phyloP scores from a whole-genome alignment of 192 early-diverging fungal genomes.

The Entomortierella chlamydospora region DNA sequence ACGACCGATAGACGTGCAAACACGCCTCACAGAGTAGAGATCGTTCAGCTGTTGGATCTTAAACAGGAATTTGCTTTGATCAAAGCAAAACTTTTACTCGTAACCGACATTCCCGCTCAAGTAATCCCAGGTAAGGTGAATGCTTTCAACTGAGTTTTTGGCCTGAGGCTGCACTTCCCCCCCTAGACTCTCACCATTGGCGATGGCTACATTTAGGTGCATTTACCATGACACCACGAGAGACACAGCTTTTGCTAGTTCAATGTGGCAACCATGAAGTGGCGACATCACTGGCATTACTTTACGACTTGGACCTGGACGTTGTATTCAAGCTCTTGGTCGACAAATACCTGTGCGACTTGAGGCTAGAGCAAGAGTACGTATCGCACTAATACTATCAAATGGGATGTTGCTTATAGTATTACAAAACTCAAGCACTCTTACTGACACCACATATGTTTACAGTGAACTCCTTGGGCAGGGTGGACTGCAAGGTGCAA shows the following conservation, averaged over 20 bases:
- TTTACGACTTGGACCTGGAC: slow-evolving; percentile 23
- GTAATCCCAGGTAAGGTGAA: slow-evolving; percentile 13
- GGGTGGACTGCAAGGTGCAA: slow-evolving; percentile 1
- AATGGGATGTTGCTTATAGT: too few species aligned
- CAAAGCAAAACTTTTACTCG: slow-evolving; percentile 20
- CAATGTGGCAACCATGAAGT: slow-evolving; percentile 24
- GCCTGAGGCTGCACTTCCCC: too few species aligned
- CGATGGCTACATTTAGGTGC: slow-evolving; percentile 18
- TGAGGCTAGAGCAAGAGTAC: slow-evolving; percentile 37
- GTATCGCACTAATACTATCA: not conserved
- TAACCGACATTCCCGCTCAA: slow-evolving; percentile 20
- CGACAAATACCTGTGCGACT: slow-evolving; percentile 26
- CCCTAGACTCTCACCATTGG: too few species aligned
- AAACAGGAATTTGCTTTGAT: slow-evolving; percentile 27
- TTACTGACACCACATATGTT: not conserved
- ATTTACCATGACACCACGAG: slow-evolving; percentile 9
- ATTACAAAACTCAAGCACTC: too few species aligned
- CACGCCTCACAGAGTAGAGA: slow-evolving; percentile 2
- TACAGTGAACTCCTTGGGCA: slow-evolving; percentile 21
- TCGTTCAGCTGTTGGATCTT: slow-evolving; percentile 25
- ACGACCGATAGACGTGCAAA: not conserved
- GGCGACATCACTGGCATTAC: slow-evolving; percentile 27
- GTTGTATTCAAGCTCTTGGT: slow-evolving; percentile 32
- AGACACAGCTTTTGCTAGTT: slow-evolving; percentile 25
- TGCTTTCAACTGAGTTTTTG: not conserved